Percentiles rank a stretch among this genome's conserved stretches.
phyloP scores from a whole-genome alignment of 805 yeast species.

The Cyberlindnera americana region DNA sequence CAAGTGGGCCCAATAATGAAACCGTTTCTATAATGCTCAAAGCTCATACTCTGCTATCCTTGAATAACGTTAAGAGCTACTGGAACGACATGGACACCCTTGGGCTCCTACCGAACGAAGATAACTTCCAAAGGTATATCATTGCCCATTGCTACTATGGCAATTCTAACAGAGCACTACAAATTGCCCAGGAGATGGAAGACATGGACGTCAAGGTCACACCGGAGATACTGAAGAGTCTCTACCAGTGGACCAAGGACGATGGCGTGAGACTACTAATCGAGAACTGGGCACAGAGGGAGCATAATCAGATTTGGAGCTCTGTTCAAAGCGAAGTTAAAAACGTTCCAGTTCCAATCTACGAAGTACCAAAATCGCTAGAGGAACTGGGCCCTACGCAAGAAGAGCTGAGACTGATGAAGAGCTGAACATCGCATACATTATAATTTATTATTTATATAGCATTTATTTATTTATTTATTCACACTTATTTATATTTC shows the following conservation, averaged over 20 bases:
- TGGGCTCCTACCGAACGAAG: constrained; percentile 49
- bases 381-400: constrained; percentile 15
- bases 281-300: constrained; percentile 34
- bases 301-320: constrained; percentile 37
- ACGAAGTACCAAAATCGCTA: constrained; percentile 5
- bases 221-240: constrained; percentile 41
- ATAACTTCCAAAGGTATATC: constrained; percentile 55
- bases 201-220: constrained; percentile 44
- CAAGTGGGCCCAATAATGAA: constrained; percentile 51
- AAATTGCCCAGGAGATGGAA: constrained; percentile 43
- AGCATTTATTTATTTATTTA: constrained; percentile 1
- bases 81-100: constrained; percentile 53
- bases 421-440: constrained; percentile 5
- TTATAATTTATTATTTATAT: constrained; percentile 1
- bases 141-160: constrained; percentile 72
- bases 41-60: constrained; percentile 49
- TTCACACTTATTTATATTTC: too few species aligned
- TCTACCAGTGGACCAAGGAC: constrained; percentile 41
- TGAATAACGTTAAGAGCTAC: constrained; percentile 54
- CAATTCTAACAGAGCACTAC: constrained; percentile 51
- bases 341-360: constrained; percentile 5
- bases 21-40: constrained; percentile 66
- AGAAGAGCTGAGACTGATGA: constrained; percentile 16
- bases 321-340: constrained; percentile 26
- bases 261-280: constrained; percentile 17